These are phyloP conservation scores for Penicillium waksmanii DNA, from an alignment of 495 filamentous ascomycete genomes.

Conservation along the genomic window DNA sequence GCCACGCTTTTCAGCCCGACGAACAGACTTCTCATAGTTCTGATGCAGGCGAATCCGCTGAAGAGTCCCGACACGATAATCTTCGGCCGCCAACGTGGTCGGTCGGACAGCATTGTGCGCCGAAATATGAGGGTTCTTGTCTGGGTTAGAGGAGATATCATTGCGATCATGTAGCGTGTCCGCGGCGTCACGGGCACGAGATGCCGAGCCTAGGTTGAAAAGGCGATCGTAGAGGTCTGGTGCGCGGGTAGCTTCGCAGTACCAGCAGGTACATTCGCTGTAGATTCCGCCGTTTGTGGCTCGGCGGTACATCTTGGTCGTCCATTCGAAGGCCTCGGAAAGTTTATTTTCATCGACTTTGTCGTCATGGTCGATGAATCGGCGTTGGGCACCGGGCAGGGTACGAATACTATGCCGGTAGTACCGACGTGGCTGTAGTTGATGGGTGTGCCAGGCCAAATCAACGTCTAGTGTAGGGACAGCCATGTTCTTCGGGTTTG, in stretches of 20 bases:
- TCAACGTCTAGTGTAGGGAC: conserved; percentile 88
- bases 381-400: not conserved
- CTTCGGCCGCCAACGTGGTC: conserved; percentile 12
- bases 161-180: conserved; percentile 56
- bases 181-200: conserved; percentile 41
- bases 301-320: conserved; percentile 69
- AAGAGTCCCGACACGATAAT: conserved; percentile 12
- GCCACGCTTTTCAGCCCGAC: conserved; percentile 64
- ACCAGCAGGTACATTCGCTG: conserved; percentile 86
- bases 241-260: conserved; percentile 78
- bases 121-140: conserved; percentile 71
- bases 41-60: conserved; percentile 39
- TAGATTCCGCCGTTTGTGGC: conserved; percentile 62
- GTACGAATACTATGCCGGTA: conserved; percentile 45
- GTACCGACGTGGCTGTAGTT: conserved; percentile 65
- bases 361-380: conserved; percentile 83
- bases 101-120: conserved; percentile 62
- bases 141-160: conserved; percentile 58
- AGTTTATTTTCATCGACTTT: conserved; percentile 72
- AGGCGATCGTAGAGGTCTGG: conserved; percentile 53
- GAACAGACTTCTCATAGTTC: conserved; percentile 63
- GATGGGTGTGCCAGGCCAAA: conserved; percentile 73
- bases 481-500: conserved; percentile 55
- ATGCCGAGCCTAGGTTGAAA: conserved; percentile 31
- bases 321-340: conserved; percentile 71